These are phyloP conservation scores for Termitomyces bulborhizus DNA, from an alignment of 768 basidiomycete genomes.

Conservation along the genomic window DNA sequence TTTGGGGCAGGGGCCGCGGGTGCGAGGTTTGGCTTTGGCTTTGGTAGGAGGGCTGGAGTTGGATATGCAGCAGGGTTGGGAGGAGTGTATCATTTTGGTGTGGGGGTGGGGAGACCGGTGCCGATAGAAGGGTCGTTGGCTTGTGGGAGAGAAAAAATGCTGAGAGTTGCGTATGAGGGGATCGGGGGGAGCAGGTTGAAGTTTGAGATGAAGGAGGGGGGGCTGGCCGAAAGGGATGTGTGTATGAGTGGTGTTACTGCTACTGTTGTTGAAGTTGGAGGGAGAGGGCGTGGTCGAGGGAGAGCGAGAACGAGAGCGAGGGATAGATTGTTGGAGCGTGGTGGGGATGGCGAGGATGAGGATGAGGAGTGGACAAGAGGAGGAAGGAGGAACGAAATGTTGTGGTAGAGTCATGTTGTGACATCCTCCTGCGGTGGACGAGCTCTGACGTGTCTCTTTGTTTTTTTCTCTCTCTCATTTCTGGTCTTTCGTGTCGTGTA, in stretches of 20 bases:
- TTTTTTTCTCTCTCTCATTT: not conserved
- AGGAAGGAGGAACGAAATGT: not conserved
- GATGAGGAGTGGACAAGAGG: not conserved
- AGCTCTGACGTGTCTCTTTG: not conserved
- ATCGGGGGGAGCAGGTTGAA: slow-evolving; percentile 48
- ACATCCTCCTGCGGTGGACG: not conserved
- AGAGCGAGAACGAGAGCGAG: not conserved
- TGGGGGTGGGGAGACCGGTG: slow-evolving; percentile 41
- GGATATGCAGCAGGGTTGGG: not conserved
- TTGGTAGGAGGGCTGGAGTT: slow-evolving; percentile 27
- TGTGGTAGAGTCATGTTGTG: not conserved
- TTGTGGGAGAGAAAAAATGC: slow-evolving; percentile 51
- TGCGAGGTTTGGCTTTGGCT: slow-evolving; percentile 32
- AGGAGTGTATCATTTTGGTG: slow-evolving; percentile 5
- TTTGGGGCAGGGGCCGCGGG: slow-evolving; percentile 25
- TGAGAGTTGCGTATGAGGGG: slow-evolving; percentile 57
- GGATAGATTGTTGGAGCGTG: not conserved
- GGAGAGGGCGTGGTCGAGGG: not conserved
- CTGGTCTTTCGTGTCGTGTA: not conserved
- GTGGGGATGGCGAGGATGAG: not conserved
- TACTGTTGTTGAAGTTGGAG: not conserved
- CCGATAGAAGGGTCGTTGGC: slow-evolving; percentile 44
- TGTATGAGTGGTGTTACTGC: not conserved
- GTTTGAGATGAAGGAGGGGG: slow-evolving; percentile 1
- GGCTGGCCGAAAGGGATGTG: not conserved